Evolutionary conservation across 2,329 filamentous ascomycete species (phyloP).

Genomic region (Plenodomus biglobosus): DNA sequence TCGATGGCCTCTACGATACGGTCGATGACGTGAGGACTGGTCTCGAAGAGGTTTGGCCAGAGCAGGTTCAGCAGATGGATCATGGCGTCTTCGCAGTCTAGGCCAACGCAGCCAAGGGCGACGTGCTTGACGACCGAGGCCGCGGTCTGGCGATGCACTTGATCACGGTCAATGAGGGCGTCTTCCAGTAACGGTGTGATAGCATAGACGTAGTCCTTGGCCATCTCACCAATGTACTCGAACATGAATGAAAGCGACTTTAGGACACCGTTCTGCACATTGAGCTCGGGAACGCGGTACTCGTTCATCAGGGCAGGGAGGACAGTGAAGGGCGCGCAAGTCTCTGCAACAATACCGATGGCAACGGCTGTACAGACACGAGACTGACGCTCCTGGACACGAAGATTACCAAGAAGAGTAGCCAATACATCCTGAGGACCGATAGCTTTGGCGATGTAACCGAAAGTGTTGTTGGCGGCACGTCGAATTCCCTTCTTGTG

Average conservation of each 20-base stretch:
- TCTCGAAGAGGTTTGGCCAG: constrained; percentile 97
- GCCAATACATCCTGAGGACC: constrained; percentile 96
- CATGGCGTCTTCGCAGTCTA: constrained; percentile 98
- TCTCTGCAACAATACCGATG: constrained; percentile 97
- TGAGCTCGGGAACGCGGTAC: constrained; percentile 95
- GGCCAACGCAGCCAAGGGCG: constrained; percentile 91
- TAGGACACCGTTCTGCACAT: constrained; percentile 97
- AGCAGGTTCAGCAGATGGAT: constrained; percentile 94
- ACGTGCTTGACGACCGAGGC: constrained; percentile 98
- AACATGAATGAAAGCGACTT: constrained; percentile 97
- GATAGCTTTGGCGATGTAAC: constrained; percentile 99
- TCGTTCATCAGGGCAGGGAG: constrained; percentile 99
- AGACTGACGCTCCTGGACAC: constrained; percentile 96
- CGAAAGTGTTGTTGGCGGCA: constrained; percentile 98
- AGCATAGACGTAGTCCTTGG: constrained; percentile 98
- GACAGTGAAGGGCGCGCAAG: constrained; percentile 96
- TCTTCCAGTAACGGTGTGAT: constrained; percentile 95
- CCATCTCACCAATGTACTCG: constrained; percentile 99
- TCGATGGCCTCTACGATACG: constrained; percentile 97
- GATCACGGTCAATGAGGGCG: constrained; percentile 94
- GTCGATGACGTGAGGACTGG: constrained; percentile 96
- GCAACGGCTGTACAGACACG: constrained; percentile 98
- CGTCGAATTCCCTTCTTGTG: constrained; percentile 99
- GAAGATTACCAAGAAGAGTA: constrained; percentile 91
- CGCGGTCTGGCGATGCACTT: constrained; percentile 95